Conservation (phyloP, 31 red algal species). For the Bonnemaisonia californica region DNA sequence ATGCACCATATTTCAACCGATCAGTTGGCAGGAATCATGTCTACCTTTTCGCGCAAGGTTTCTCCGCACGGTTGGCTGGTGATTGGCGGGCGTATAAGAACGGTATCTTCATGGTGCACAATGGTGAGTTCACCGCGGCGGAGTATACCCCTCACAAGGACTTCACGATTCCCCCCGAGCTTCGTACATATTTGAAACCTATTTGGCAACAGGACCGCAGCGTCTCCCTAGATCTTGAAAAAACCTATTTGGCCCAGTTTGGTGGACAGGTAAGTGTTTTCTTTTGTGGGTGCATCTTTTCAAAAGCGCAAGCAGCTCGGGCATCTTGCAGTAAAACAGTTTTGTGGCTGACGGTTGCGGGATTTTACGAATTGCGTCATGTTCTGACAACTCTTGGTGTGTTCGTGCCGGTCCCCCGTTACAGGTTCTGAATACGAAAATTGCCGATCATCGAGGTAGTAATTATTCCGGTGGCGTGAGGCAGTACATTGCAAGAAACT, state of each 20-base stretch:
- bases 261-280: slow-evolving; percentile 59
- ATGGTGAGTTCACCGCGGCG: slow-evolving; percentile 66
- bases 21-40: slow-evolving; percentile 79
- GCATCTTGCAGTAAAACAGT: neutral
- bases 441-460: slow-evolving; percentile 67
- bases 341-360: neutral
- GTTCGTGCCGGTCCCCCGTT: neutral
- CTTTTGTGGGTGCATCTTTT: neutral
- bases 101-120: slow-evolving; percentile 75
- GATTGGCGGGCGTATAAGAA: slow-evolving; percentile 64
- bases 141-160: slow-evolving; percentile 80
- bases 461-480: slow-evolving; percentile 80
- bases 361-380: neutral
- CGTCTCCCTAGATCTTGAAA: neutral
- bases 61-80: slow-evolving; percentile 62
- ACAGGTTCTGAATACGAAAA: slow-evolving; percentile 37
- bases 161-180: slow-evolving; percentile 70
- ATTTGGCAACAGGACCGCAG: slow-evolving; percentile 16
- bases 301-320: neutral
- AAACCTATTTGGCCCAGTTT: slow-evolving; percentile 59
- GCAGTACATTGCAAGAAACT: slow-evolving; percentile 29
- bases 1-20: slow-evolving; percentile 64
- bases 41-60: slow-evolving; percentile 77
- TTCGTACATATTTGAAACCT: slow-evolving; percentile 55
- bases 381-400: neutral